phyloP scores from a whole-genome alignment of 1,284 basidiomycete species.

The Rhodotorula sp. region DNA sequence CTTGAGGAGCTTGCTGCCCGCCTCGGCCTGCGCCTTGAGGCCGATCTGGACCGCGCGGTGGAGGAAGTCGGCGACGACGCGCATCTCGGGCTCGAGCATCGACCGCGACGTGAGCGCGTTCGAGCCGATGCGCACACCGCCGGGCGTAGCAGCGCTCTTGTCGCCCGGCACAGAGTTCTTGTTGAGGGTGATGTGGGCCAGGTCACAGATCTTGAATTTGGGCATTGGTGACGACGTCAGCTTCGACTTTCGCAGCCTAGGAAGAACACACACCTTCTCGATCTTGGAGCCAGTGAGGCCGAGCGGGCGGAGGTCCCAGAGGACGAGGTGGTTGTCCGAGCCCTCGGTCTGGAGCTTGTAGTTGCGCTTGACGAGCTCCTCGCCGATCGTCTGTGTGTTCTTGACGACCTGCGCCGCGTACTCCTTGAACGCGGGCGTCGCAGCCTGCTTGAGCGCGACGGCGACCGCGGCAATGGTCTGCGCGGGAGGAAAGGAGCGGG shows the following conservation, averaged over 20 bases:
- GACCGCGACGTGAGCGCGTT: slow-evolving; percentile 92
- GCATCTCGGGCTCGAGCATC: slow-evolving; percentile 72
- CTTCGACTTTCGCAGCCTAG: no score
- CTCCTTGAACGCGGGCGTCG: slow-evolving; percentile 83
- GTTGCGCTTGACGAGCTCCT: slow-evolving; percentile 65
- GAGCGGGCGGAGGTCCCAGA: slow-evolving; percentile 91
- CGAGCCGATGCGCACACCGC: slow-evolving; percentile 95
- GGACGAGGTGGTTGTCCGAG: slow-evolving; percentile 95
- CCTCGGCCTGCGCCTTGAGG: slow-evolving; percentile 73
- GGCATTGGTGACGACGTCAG: neutral
- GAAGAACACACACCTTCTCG: slow-evolving; percentile 64
- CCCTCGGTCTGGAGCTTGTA: slow-evolving; percentile 97
- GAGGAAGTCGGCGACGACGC: slow-evolving; percentile 90
- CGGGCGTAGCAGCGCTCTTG: slow-evolving; percentile 90
- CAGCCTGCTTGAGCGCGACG: slow-evolving; percentile 90
- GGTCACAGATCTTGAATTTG: slow-evolving; percentile 70
- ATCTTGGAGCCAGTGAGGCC: slow-evolving; percentile 96
- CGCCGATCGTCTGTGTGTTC: slow-evolving; percentile 77
- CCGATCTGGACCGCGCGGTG: slow-evolving; percentile 89
- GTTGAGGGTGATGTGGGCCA: slow-evolving; percentile 79
- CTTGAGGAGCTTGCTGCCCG: slow-evolving; percentile 90
- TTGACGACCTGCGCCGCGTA: slow-evolving; percentile 95
- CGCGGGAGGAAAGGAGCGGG: no score
- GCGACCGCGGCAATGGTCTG: slow-evolving; percentile 96
- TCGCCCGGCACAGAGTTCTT: slow-evolving; percentile 93